Evolutionary conservation across 2,329 filamentous ascomycete genomes (phyloP).

Genomic region (Xylariaceae sp.): DNA sequence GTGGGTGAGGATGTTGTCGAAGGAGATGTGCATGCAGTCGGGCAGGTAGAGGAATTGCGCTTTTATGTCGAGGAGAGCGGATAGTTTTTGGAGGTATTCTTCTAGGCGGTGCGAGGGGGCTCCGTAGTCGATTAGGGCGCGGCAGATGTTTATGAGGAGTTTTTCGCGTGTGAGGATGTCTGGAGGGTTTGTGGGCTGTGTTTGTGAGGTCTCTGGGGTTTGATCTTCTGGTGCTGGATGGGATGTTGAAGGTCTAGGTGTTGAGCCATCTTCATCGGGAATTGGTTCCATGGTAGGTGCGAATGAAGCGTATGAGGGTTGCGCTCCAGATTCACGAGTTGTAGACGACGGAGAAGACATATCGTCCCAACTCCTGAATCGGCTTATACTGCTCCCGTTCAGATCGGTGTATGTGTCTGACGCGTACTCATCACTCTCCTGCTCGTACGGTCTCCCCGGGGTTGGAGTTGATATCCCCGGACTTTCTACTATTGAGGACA

Average conservation of each 20-base stretch:
- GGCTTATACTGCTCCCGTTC: constrained; percentile 26
- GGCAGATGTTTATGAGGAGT: constrained; percentile 76
- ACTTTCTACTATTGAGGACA: constrained; percentile 33
- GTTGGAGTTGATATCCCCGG: constrained; percentile 24
- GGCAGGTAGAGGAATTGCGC: constrained; percentile 84
- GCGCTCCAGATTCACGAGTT: not conserved
- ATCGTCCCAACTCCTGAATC: not conserved
- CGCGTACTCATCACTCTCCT: constrained; percentile 32
- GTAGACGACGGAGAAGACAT: not conserved
- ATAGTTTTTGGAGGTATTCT: constrained; percentile 83
- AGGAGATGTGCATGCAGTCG: constrained; percentile 87
- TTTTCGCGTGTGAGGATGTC: constrained; percentile 70
- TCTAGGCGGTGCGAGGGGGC: constrained; percentile 85
- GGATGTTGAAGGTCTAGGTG: constrained; percentile 32
- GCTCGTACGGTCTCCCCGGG: constrained; percentile 39
- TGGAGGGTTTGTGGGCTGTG: constrained; percentile 45
- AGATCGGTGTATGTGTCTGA: constrained; percentile 40
- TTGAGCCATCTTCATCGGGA: too few relatives aligned
- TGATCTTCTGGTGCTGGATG: not conserved
- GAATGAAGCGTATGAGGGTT: not conserved
- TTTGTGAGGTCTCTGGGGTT: constrained; percentile 36
- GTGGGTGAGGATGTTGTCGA: constrained; percentile 66
- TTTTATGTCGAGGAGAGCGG: constrained; percentile 78
- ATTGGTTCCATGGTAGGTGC: too few relatives aligned
- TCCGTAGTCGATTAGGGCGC: constrained; percentile 79